Base-by-base conservation (phyloP, 1,284 basidiomycete genomes). In the Gomphus sp. region DNA sequence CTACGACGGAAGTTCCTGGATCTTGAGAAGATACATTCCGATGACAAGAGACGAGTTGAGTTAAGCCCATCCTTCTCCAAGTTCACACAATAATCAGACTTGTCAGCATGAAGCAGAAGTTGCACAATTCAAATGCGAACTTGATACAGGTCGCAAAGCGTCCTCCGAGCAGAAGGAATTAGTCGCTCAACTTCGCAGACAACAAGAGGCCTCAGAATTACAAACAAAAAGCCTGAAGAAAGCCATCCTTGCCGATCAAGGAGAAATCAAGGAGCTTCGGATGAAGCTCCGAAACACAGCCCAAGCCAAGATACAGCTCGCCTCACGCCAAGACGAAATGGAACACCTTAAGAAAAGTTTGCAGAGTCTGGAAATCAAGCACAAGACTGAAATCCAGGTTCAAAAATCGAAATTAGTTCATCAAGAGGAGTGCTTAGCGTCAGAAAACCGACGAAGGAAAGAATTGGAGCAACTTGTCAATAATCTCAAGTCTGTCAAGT, bases 1-100 rank as follows among this genome's bases (percentile, higher is more conserved):
- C 74, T 89, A 9, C 80, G 87, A 67, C 77, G 76, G 63, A 85
- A 84, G 64, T 74, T 89, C 0, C 84, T 87, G 43, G 82, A 87
- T 16, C 68, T 89, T 12, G 85, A 89, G 69, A 71, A 71, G 59
- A 67, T 85, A 28, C 85, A 88, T 64, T 70, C 75, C 34, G 84
- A 89, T 10, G 80, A 77, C 61, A 89, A 87, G 77, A 82, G 77
- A 72, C 51, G 61, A 73, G 47, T 88, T 88, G 66, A 65, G 82
- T 73, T 28, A 55, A 28, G 56, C 53, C 37, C n/a, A 16, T 50
- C 36, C 36, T 48, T n/a, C 31, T 54, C 59, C 56, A 44, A 22
- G 22, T 58, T 48, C 22, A 7, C n/a, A 47, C 49, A 47, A 54
- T 58, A 34, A 60, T 52, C 39, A 53, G 7, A 39, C 14, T 62